Conservation (phyloP, 768 basidiomycete genomes). For the Phallus indusiatus region DNA sequence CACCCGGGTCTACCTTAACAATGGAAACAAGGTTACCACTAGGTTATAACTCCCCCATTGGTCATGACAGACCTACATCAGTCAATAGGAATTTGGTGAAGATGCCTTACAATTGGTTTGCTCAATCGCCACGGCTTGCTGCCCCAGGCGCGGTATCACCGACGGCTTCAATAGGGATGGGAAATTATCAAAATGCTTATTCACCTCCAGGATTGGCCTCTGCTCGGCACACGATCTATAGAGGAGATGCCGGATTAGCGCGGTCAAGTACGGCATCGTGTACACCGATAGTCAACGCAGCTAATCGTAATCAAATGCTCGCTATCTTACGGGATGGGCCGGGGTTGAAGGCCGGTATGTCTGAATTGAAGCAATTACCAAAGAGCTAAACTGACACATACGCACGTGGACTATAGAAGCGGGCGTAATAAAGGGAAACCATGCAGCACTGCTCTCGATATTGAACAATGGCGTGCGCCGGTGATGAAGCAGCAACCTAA, state of each 20-base stretch:
- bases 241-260: not conserved
- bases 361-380: not conserved
- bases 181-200: not conserved
- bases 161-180: not conserved
- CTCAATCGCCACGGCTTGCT: not conserved
- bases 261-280: not conserved
- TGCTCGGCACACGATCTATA: not conserved
- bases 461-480: not conserved
- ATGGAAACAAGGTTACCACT: not conserved
- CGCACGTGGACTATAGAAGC: not conserved
- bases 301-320: not conserved
- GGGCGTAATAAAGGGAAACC: not conserved
- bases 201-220: not conserved
- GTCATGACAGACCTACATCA: not conserved
- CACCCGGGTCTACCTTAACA: not conserved
- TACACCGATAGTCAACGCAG: not conserved
- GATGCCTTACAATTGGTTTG: not conserved
- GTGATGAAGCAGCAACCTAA: not conserved
- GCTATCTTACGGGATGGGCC: not conserved
- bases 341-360: not conserved
- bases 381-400: not conserved
- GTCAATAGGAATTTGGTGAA: not conserved
- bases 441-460: not conserved
- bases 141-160: not conserved
- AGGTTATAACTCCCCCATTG: not conserved